A percentile compares a stretch with the other conserved stretches of the same genome.
Evolutionary conservation across 306 rosid species (phyloP).

Genomic region (Citrullus colocynthis): DNA sequence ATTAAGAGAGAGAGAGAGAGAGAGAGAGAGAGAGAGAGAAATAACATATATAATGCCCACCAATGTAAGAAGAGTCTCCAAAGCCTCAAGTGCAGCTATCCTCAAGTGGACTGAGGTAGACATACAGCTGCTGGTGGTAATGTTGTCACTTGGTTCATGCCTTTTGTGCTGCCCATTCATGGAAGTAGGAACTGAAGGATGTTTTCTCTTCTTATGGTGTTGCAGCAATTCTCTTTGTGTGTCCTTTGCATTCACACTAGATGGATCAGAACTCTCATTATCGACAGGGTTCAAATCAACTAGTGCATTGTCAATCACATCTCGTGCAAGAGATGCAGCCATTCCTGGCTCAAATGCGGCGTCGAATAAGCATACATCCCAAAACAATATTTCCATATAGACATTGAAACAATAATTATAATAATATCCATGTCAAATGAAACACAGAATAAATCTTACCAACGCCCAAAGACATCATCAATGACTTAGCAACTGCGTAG

Average conservation of each 20-base stretch:
- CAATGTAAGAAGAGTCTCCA: constrained; percentile 67
- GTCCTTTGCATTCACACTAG: constrained; percentile 26
- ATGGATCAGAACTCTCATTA: constrained; percentile 19
- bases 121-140: constrained; percentile 19
- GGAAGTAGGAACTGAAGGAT: constrained; percentile 18
- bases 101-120: constrained; percentile 38
- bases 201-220: constrained; percentile 56
- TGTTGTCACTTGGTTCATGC: constrained; percentile 20
- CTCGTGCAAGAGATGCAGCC: constrained; percentile 52
- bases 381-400: background rate
- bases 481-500: constrained; percentile 44
- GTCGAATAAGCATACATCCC: constrained; percentile 15
- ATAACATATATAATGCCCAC: constrained; percentile 24
- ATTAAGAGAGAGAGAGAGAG: too few relatives aligned
- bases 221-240: constrained; percentile 19
- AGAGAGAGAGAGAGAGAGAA: too few relatives aligned
- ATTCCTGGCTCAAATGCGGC: constrained; percentile 46
- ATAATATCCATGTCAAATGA: background rate
- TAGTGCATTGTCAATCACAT: constrained; percentile 46
- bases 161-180: constrained; percentile 26
- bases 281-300: constrained; percentile 45
- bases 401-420: background rate
- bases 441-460: constrained; percentile 23
- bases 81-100: constrained; percentile 79
- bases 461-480: constrained; percentile 72